Conservation (phyloP, 305 asterid species). For the Fraxinus dipetala region DNA sequence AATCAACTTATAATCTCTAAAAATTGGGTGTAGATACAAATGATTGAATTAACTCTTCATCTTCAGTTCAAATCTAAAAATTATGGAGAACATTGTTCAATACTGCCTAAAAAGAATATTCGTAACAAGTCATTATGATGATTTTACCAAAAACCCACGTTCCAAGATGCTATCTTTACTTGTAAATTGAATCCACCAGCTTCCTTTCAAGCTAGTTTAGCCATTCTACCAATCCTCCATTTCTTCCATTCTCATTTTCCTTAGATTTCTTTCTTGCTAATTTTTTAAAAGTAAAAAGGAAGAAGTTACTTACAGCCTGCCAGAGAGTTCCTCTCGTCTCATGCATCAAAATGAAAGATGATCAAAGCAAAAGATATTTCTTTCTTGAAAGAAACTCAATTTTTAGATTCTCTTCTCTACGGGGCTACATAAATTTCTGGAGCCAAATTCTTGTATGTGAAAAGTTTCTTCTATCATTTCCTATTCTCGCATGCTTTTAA, state of each 20-base stretch:
- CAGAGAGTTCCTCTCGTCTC: neutral
- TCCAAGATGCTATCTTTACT: slow-evolving; percentile 7
- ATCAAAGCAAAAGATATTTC: slow-evolving; percentile 33
- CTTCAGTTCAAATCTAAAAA: neutral
- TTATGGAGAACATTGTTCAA: neutral
- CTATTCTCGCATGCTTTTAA: neutral
- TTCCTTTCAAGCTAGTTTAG: slow-evolving; percentile 10
- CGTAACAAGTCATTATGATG: neutral
- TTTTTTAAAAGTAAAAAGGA: slow-evolving; percentile 16
- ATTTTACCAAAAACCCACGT: neutral
- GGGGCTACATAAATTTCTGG: neutral
- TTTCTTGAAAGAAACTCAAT: slow-evolving; percentile 34
- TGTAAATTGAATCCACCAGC: neutral
- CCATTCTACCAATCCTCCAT: slow-evolving; percentile 19
- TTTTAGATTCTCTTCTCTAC: slow-evolving; percentile 22
- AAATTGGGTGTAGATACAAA: neutral
- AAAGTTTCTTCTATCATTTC: neutral
- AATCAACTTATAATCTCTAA: neutral
- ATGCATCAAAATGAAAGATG: slow-evolving; percentile 2
- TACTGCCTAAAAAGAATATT: neutral
- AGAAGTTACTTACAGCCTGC: neutral
- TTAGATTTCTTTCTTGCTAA: slow-evolving; percentile 27
- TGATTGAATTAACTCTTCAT: neutral
- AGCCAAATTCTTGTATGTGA: neutral
- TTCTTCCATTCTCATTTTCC: slow-evolving; percentile 16